phyloP scores from a whole-genome alignment of 78 protist genomes.

The Pelomyxa schiedti region DNA sequence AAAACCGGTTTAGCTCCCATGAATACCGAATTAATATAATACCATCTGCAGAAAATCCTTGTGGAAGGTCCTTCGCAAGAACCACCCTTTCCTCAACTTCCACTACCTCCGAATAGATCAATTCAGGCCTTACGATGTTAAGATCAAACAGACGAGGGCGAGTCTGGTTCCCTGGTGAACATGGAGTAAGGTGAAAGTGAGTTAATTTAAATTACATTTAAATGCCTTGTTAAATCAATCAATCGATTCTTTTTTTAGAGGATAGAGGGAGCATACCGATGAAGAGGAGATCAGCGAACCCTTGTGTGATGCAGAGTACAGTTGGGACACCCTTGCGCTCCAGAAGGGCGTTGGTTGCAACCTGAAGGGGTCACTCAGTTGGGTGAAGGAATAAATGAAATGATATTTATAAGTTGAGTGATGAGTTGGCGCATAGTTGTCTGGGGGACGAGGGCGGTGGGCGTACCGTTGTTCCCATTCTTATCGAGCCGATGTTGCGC shows the following conservation, averaged over 20 bases:
- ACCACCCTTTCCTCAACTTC: conserved; percentile 70
- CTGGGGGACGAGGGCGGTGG: too few species aligned
- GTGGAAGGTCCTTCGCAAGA: too few species aligned
- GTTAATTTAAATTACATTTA: background rate
- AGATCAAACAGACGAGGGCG: conserved; percentile 83
- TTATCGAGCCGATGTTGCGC: conserved; percentile 8
- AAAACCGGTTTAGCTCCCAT: background rate
- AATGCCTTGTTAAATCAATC: too few species aligned
- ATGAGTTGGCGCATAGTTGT: too few species aligned
- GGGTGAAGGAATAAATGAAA: too few species aligned
- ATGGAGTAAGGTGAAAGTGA: background rate
- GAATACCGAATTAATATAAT: background rate
- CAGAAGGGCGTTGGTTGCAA: conserved; percentile 93
- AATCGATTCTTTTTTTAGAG: background rate
- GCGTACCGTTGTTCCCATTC: conserved; percentile 97
- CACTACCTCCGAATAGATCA: conserved; percentile 56
- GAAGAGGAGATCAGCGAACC: conserved; percentile 67
- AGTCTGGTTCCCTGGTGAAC: conserved; percentile 50
- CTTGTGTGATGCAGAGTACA: conserved; percentile 59
- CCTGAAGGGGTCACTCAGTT: too few species aligned
- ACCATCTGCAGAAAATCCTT: background rate
- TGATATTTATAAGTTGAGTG: too few species aligned
- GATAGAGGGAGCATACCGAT: too few species aligned
- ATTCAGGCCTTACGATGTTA: conserved; percentile 40
- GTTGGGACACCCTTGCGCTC: conserved; percentile 80